These are phyloP conservation scores for Closterium sp. DNA, from an alignment of 139 green algal genomes.

Conservation along the genomic window DNA sequence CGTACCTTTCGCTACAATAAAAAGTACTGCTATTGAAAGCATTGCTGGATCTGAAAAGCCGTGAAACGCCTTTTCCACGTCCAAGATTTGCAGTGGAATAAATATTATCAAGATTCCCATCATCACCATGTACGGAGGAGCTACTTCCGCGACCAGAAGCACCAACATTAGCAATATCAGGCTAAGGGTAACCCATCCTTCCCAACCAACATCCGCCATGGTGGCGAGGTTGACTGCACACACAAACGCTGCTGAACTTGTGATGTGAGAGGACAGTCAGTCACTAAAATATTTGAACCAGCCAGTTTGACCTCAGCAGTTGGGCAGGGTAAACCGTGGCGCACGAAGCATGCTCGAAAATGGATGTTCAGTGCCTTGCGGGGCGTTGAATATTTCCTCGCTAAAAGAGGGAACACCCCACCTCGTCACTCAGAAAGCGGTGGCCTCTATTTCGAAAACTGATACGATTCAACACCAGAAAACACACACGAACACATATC, in stretches of 20 bases:
- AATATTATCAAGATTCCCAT: conserved; percentile 35
- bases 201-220: conserved; percentile 36
- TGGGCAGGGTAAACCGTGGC: neutral
- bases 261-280: neutral
- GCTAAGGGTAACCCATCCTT: conserved; percentile 28
- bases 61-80: conserved; percentile 37
- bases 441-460: too few species aligned
- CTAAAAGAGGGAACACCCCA: conserved; percentile 1
- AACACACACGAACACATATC: too few species aligned
- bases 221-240: neutral
- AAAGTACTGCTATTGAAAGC: conserved; percentile 39
- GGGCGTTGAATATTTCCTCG: neutral
- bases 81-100: conserved; percentile 29
- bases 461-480: too few species aligned
- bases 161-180: conserved; percentile 39
- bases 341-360: neutral
- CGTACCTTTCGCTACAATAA: conserved; percentile 44
- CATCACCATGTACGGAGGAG: conserved; percentile 39
- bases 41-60: conserved; percentile 37
- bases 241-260: neutral
- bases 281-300: neutral
- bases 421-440: too few species aligned
- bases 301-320: neutral
- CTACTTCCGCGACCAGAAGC: conserved; percentile 29
- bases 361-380: neutral